Base-by-base conservation (phyloP, 75 land plant genomes). In the Picea sitchensis region DNA sequence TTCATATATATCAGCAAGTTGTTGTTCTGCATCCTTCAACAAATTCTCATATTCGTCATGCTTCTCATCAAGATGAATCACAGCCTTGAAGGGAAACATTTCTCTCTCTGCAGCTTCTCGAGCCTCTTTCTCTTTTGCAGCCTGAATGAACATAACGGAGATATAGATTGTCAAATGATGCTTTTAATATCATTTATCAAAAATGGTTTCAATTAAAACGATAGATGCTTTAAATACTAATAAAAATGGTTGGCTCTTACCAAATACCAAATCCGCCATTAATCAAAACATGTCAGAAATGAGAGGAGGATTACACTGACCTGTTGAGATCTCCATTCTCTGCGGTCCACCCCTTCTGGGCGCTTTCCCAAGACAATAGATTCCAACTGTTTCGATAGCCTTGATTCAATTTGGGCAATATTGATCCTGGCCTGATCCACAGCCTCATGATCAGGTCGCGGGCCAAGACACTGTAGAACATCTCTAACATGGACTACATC, bases 371-470 rank as follows among this genome's bases (percentile, higher is more conserved):
- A 75, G 18, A 78, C 78, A 65, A 89, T 57, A 73, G 82, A 81
- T 76, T 87, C 92, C 41, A 90, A 81, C 77, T 86, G 76, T 20
- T 79, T 62, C 3, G 77, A 31, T 11, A 92, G 80, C 6, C 57
- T 23, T 31, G 20, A 69, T n/a, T 95, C 93, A 41, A 91, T 83
- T 21, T 86, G 87, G 2, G 58, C 59, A 23, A 93, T n/a, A n/a
- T 77, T 80, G 0, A 69, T 23, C 47, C 83, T 80, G n/a, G 98
- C 96, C 18, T 59, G 61, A 73, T 96, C 92, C 56, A 96, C 89
- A 11, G 83, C 58, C 79, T 91, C 94, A 75, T 88, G 90, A 78
- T 93, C 96, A 73, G 98, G 96, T 41, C 94, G 90, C 11, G 74
- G 77, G 26, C 94, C 94, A 3, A 93, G 88, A 31, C 83, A 65